Evolutionary conservation across 1,139 yeast genomes (phyloP), one percentile per base, ranked within the genome.

Genomic region (Yamadazyma sp.): DNA sequence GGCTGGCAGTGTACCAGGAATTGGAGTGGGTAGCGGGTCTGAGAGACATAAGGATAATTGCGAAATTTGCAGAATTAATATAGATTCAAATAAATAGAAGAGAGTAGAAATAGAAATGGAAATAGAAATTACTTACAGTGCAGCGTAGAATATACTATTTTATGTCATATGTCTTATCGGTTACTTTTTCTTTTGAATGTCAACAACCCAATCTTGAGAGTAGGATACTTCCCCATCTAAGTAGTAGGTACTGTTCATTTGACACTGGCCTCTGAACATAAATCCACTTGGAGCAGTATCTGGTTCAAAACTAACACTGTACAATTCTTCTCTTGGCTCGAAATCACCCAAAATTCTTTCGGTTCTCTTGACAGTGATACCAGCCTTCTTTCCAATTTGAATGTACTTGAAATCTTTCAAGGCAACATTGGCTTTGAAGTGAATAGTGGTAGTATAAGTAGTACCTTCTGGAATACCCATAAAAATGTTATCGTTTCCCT

Each of bases 1-100:
- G 54, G 40, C 72, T 70, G 12, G 69, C 70, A 6, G 78, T 56
- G 59, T 92, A 92, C 98, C 98, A 92, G 2, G 86, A 62, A 1
- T 97, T 97, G 2, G 96, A 83, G 56, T 89, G 97, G 2, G 95
- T 40, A 14, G 47, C 44, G 17, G 45, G 42, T 36, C 45, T 39
- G 9, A 39, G 34, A 29, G 18, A 4, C 35, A 33, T 33, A 24
- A 16, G 15, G 26, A 4, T 17, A 24, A 11, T 20, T 33, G 31
- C 35, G 31, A 26, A 33, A 16, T 27, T 18, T 14, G 26, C 24
- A 4, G 15, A 27, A 18, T 18, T 18, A 6, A 15, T 18, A 18
- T 5, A 14, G 28, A 9, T 25, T 4, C 28, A 25, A 25, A 10
- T 8, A 6, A 12, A 14, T 13, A 9, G 15, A 14, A 16, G 14